Evolutionary conservation across 139 green algal genomes (phyloP).

Genomic region (Pseudopediastrum boryanum): DNA sequence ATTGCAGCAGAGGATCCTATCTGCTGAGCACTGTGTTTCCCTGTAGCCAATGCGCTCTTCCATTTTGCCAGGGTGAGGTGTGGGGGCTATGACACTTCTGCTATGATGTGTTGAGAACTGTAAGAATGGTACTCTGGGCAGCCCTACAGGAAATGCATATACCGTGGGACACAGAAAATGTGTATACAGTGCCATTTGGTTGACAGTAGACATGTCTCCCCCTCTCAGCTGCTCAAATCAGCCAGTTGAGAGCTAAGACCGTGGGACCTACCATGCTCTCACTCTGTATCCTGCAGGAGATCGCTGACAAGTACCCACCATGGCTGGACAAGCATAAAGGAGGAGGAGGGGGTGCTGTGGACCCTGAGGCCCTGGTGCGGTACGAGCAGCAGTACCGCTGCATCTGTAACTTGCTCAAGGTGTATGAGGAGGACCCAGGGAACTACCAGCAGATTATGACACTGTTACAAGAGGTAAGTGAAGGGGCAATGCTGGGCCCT

Average conservation of each 20-base stretch:
- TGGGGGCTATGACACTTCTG: no score
- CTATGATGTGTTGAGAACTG: no score
- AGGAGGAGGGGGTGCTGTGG: constrained; percentile 32
- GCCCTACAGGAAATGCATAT: no score
- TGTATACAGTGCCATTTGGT: not conserved
- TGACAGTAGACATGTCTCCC: not conserved
- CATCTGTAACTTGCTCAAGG: constrained; percentile 69
- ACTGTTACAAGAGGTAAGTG: constrained; percentile 76
- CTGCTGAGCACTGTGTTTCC: no score
- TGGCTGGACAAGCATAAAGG: constrained; percentile 67
- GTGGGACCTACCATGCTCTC: not conserved
- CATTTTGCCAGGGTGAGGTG: no score
- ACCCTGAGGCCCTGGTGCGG: constrained; percentile 53
- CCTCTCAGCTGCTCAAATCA: not conserved
- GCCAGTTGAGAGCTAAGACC: not conserved
- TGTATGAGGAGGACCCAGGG: constrained; percentile 72
- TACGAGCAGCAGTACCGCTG: constrained; percentile 72
- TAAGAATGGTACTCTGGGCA: no score
- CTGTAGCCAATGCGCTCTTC: no score
- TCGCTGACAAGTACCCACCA: constrained; percentile 76
- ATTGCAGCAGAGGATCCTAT: no score
- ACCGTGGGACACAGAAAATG: not conserved
- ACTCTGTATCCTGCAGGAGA: constrained; percentile 61
- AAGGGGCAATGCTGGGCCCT: not conserved
- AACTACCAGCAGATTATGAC: constrained; percentile 71